Base-by-base conservation (phyloP, 805 yeast genomes). In the Zygoascus flipseniorum region DNA sequence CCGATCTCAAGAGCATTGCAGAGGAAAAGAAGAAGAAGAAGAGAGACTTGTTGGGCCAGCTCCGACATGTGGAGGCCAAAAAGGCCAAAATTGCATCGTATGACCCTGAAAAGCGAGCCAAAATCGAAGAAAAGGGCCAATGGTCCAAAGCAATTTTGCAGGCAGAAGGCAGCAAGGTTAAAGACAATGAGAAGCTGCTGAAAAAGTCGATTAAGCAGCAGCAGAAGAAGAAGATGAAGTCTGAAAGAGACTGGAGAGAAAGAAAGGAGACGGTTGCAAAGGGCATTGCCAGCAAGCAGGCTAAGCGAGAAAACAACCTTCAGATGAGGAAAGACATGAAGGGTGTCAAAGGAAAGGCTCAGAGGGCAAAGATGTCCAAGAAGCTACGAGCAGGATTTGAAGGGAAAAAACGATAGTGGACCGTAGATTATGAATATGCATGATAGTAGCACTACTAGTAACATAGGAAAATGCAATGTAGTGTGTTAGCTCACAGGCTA, bases 301-400 rank as follows among this genome's bases (percentile, higher is more conserved):
- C 89, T 73, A 85, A 93, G 76, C 82, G 98, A 69, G 96, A 90
- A 63, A 96, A 89, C 62, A 93, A 93, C 66, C 75, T 93, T 67
- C 82, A 84, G 66, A 81, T 87, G 48, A 81, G 97, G 71, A 84
- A 79, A 63, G 97, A 86, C 41, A 85, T 86, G 69, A 92, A 86
- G 72, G 92, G 93, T 52, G 80, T 83, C 62, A 83, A 83, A 69
- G 77, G 86, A 60, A 86, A 85, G 66, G 78, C 86, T 68, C 80
- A 78, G 51, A 85, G 81, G 68, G 82, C 84, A 72, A 72, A 76
- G 59, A 79, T 48, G 11, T 45, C 56, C 57, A 57, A 61, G 43
- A 59, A 85, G 80, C 69, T 81, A 81, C 73, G 93, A 67, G 95
- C 97, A n/a, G 97, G 97, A 0, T 89, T 89, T 67, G 97, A 89